A percentile compares a stretch with the other conserved stretches of the same genome.
Evolutionary conservation across 2,329 filamentous ascomycete species (phyloP).

Genomic region (Colletotrichum liriopes): DNA sequence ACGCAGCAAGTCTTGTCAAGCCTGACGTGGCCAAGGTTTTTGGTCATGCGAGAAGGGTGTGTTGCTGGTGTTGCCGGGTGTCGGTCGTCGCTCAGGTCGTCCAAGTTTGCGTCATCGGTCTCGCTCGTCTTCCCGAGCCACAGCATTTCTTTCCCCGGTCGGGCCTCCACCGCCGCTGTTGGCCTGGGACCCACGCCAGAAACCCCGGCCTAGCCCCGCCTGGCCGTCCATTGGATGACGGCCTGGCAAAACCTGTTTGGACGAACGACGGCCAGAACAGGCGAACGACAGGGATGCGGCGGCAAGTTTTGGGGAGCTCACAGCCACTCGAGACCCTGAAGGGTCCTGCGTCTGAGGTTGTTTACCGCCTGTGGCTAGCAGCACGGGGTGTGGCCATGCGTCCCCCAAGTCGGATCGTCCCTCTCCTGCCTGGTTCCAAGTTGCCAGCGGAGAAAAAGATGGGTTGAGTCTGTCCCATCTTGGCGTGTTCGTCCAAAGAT

Average conservation of each 20-base stretch:
- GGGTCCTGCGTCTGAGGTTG: conserved; percentile 27
- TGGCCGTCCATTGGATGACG: conserved; percentile 32
- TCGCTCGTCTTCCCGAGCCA: conserved; percentile 9
- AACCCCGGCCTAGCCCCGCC: neutral
- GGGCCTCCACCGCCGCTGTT: neutral
- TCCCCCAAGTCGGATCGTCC: conserved; percentile 11
- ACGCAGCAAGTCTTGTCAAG: conserved; percentile 27
- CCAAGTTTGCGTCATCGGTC: conserved; percentile 41
- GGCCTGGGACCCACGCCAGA: conserved; percentile 4
- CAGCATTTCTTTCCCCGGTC: conserved; percentile 10
- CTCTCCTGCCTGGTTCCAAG: neutral
- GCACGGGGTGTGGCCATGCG: neutral
- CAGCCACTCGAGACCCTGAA: conserved; percentile 38
- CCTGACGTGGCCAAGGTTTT: conserved; percentile 41
- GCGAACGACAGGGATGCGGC: conserved; percentile 23
- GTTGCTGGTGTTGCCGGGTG: conserved; percentile 17
- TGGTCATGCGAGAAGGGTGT: conserved; percentile 32
- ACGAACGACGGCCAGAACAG: neutral
- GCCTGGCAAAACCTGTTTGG: conserved; percentile 37
- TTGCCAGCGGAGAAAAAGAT: neutral
- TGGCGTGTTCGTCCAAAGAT: conserved; percentile 13
- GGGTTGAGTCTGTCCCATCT: conserved; percentile 13
- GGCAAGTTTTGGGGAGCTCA: conserved; percentile 25
- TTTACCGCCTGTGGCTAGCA: conserved; percentile 21
- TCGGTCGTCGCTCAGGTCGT: conserved; percentile 12